phyloP scores from a whole-genome alignment of 1,284 basidiomycete genomes.

The Heterobasidion occidentale region DNA sequence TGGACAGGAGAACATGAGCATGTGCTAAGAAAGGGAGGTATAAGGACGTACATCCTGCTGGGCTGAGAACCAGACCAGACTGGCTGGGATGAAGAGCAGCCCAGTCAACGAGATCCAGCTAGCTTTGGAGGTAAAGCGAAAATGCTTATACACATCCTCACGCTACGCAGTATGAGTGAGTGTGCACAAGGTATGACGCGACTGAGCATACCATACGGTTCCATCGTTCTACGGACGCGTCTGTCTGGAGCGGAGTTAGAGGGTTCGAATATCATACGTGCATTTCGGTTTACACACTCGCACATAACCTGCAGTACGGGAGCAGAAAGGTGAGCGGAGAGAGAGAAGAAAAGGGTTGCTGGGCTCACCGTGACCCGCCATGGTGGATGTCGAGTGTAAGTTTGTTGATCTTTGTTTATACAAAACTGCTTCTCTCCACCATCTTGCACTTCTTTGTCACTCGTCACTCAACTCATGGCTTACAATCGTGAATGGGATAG shows the following conservation, averaged over 20 bases:
- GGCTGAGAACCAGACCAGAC: constrained; percentile 29
- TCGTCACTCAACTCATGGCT: constrained; percentile 38
- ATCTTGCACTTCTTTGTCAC: not conserved
- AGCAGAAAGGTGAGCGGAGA: not conserved
- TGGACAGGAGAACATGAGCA: constrained; percentile 8
- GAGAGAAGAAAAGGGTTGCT: not conserved
- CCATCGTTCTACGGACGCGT: constrained; percentile 79
- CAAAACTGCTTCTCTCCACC: not conserved
- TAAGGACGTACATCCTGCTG: constrained; percentile 27
- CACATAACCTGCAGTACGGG: constrained; percentile 16
- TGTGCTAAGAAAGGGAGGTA: not conserved
- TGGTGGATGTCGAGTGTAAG: constrained; percentile 21
- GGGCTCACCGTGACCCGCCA: constrained; percentile 43
- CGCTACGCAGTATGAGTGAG: constrained; percentile 39
- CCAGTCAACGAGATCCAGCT: constrained; percentile 44
- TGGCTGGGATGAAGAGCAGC: constrained; percentile 37
- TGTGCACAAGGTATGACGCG: not conserved
- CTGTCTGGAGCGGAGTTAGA: constrained; percentile 35
- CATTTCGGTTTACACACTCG: constrained; percentile 14
- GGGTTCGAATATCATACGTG: not conserved
- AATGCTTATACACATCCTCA: constrained; percentile 73
- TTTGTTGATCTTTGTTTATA: constrained; percentile 28
- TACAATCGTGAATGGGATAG: constrained; percentile 79
- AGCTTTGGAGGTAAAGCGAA: constrained; percentile 66
- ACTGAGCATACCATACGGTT: constrained; percentile 54